phyloP scores from a whole-genome alignment of 768 basidiomycete species.

The Pholiota microspora region DNA sequence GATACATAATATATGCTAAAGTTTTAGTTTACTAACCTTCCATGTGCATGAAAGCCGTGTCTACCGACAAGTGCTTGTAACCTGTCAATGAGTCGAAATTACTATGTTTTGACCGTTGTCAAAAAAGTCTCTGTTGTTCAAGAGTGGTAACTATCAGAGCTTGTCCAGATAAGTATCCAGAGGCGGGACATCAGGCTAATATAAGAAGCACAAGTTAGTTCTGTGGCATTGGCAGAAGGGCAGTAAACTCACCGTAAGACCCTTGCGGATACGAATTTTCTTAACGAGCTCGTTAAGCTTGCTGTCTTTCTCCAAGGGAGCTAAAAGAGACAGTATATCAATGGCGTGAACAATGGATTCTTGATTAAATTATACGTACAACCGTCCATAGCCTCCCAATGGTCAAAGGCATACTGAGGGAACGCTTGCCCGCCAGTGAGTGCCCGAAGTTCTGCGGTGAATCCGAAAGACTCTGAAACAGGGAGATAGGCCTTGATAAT shows the following conservation, averaged over 20 bases:
- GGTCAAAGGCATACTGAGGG: conserved; percentile 94
- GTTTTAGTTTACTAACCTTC: no score
- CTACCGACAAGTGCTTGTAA: no score
- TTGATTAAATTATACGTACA: conserved; percentile 41
- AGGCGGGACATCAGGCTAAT: conserved; percentile 76
- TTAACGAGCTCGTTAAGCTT: conserved; percentile 86
- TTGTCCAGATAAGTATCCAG: conserved; percentile 95
- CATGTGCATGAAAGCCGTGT: no score
- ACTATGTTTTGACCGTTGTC: no score
- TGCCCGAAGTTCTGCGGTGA: conserved; percentile 93
- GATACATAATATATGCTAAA: no score
- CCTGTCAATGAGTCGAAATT: no score
- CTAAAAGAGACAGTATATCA: conserved; percentile 33
- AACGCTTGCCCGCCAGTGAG: conserved; percentile 96
- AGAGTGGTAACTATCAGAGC: conserved; percentile 36
- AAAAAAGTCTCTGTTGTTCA: no score
- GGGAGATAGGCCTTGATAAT: conserved; percentile 97
- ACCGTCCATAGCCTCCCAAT: conserved; percentile 86
- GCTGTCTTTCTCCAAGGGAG: conserved; percentile 85
- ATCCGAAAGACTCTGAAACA: conserved; percentile 91
- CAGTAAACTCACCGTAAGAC: conserved; percentile 57
- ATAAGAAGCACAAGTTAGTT: not conserved
- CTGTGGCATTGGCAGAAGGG: not conserved
- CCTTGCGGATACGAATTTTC: conserved; percentile 87
- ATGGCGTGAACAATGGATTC: not conserved